Evolutionary conservation across 73 alveolate genomes (phyloP).

Genomic region (Paramecium sonneborni): DNA sequence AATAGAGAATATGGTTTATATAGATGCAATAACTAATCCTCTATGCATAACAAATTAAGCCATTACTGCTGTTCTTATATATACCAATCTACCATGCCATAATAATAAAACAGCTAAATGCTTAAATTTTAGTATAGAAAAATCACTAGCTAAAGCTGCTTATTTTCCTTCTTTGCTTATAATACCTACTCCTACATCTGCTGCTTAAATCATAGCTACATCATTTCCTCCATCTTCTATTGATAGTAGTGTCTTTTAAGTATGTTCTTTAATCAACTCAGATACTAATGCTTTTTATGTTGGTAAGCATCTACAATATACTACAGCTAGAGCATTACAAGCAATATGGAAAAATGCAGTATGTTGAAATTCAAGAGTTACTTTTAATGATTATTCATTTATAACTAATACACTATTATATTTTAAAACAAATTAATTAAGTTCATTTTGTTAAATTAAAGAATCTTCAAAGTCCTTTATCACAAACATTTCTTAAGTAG

Average conservation of each 20-base stretch:
- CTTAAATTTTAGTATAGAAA: conserved; percentile 89
- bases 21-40: conserved; percentile 94
- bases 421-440: conserved; percentile 48
- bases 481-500: conserved; percentile 60
- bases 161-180: conserved; percentile 96
- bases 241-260: conserved; percentile 85
- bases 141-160: conserved; percentile 98
- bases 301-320: conserved; percentile 97
- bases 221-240: conserved; percentile 99
- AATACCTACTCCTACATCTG: conserved; percentile 97
- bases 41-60: conserved; percentile 96
- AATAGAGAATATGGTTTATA: conserved; percentile 88
- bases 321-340: conserved; percentile 79
- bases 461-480: conserved; percentile 64
- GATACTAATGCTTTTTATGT: conserved; percentile 93
- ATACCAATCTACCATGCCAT: conserved; percentile 97
- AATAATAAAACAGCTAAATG: conserved; percentile 81
- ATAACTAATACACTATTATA: conserved; percentile 65
- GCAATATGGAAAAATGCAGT: conserved; percentile 63
- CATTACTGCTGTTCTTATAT: conserved; percentile 89
- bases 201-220: conserved; percentile 98
- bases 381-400: conserved; percentile 63
- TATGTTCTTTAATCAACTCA: conserved; percentile 82
- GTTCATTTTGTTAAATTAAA: conserved; percentile 28
- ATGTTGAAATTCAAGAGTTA: conserved; percentile 46